These are phyloP conservation scores for Daldinia sp. DNA, from an alignment of 2,329 filamentous ascomycete genomes.

Conservation along the genomic window DNA sequence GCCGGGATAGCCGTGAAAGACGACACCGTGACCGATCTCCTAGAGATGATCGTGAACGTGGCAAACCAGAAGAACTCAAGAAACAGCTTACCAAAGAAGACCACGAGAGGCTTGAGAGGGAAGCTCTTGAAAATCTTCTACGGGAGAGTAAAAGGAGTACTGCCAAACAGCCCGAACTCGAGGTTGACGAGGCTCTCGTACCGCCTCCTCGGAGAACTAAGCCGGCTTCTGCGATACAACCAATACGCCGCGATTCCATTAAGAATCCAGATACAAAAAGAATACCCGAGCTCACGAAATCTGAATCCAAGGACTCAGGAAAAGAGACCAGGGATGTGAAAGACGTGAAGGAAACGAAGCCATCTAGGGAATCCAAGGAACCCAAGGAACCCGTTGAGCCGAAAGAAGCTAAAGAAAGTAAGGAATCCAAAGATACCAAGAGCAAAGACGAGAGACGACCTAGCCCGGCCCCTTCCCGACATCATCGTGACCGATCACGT, in stretches of 20 bases:
- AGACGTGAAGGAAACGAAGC: slow-evolving; percentile 30
- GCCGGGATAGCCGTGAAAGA: slow-evolving; percentile 46
- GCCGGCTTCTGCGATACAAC: slow-evolving; percentile 67
- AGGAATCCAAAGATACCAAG: slow-evolving; percentile 30
- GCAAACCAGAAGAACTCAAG: slow-evolving; percentile 56
- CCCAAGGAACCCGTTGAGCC: slow-evolving; percentile 37
- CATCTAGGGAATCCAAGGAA: slow-evolving; percentile 26
- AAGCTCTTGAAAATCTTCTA: slow-evolving; percentile 65
- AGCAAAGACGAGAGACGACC: slow-evolving; percentile 41
- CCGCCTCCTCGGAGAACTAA: slow-evolving; percentile 61
- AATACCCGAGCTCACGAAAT: slow-evolving; percentile 42
- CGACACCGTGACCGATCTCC: slow-evolving; percentile 47
- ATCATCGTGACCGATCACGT: slow-evolving; percentile 40
- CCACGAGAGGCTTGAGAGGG: slow-evolving; percentile 63
- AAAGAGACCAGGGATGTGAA: slow-evolving; percentile 40
- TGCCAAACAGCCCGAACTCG: slow-evolving; percentile 61
- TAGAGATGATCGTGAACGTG: slow-evolving; percentile 49
- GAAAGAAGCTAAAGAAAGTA: slow-evolving; percentile 39
- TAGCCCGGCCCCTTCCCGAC: slow-evolving; percentile 41
- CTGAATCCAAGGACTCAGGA: slow-evolving; percentile 46
- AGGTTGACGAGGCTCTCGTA: slow-evolving; percentile 63
- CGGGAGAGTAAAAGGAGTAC: slow-evolving; percentile 64
- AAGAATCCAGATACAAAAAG: slow-evolving; percentile 55
- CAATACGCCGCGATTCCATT: slow-evolving; percentile 58
- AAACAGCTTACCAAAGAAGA: slow-evolving; percentile 67